Evolutionary conservation across 2,329 filamentous ascomycete genomes (phyloP), one percentile per base, ranked within the genome.

Genomic region (Alternaria panax): DNA sequence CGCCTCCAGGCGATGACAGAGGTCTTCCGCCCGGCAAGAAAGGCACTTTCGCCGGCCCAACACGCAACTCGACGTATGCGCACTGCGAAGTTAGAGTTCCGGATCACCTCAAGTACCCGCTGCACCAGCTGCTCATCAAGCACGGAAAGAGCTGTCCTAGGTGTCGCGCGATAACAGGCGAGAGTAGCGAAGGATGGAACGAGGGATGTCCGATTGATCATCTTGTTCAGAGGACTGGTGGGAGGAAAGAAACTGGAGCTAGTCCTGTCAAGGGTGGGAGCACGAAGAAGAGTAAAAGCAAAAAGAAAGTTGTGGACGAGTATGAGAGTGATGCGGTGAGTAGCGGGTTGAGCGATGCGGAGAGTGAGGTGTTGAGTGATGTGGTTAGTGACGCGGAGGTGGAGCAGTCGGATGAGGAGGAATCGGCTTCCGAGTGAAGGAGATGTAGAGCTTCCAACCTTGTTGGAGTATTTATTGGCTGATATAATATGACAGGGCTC

Each of bases 181-280:
- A 85, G 63, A 84, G 83, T 1, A 89, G 85, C 50, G 83, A 83
- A 25, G 85, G 84, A 0, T 92, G 90, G 88, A 81, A 87, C 4
- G 79, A 87, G 16, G 85, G 85, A 0, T 90, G 88, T 77, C 83
- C 85, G 8, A 88, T 90, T 70, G 88, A 90, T 51, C 85, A 89
- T 70, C 73, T 89, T 34, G 85, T 89, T 5, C 84, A 78, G 55
- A 78, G 86, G 52, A 84, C 80, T n/a, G 87, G 85, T 7, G 82
- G 79, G 58, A 83, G 84, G 66, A 86, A 86, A 68, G 81, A 75
- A 22, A 52, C 11, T 16, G 51, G 45, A 2, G 64, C 38, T 1
- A 69, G 62, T 52, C 69, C 68, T 5, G 51, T 27, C 3, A 71
- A 71, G 34, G 59, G 41, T 9, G 57, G 38, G 4, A 68, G 51